phyloP scores from a whole-genome alignment of 2,329 filamentous ascomycete species.

The Cladosporium sp. region DNA sequence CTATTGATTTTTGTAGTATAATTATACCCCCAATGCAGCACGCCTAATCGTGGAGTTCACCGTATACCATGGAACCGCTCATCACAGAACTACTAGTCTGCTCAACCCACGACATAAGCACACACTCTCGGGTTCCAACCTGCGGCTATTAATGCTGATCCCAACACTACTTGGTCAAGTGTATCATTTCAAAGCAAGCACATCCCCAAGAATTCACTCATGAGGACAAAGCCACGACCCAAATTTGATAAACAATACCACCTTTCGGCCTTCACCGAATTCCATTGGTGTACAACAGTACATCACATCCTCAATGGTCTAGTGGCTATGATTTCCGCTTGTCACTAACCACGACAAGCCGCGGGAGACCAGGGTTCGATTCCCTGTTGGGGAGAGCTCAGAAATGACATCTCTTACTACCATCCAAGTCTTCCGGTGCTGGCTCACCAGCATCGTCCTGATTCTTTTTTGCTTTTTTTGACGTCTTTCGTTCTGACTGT shows the following conservation, averaged over 20 bases:
- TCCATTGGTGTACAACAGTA: constrained; percentile 9
- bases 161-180: too few relatives aligned
- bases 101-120: too few relatives aligned
- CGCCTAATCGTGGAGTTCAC: not conserved
- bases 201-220: too few relatives aligned
- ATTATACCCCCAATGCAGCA: not conserved
- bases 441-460: constrained; percentile 2
- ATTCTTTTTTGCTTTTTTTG: not conserved
- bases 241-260: too few relatives aligned
- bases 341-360: constrained; percentile 20
- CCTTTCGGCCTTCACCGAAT: not conserved
- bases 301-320: constrained; percentile 25
- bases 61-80: too few relatives aligned
- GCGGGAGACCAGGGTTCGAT: constrained; percentile 13
- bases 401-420: constrained; percentile 6
- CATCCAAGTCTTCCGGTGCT: constrained; percentile 6
- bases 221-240: too few relatives aligned
- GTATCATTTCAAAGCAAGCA: too few relatives aligned
- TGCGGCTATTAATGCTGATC: too few relatives aligned
- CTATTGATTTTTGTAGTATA: constrained; percentile 56
- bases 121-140: too few relatives aligned
- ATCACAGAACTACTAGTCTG: too few relatives aligned
- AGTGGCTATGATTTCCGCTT: constrained; percentile 36
- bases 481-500: too few relatives aligned
- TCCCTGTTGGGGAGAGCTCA: constrained; percentile 12